Evolutionary conservation across 192 early-diverging fungal genomes (phyloP).

Genomic region (Linnemannia exigua): DNA sequence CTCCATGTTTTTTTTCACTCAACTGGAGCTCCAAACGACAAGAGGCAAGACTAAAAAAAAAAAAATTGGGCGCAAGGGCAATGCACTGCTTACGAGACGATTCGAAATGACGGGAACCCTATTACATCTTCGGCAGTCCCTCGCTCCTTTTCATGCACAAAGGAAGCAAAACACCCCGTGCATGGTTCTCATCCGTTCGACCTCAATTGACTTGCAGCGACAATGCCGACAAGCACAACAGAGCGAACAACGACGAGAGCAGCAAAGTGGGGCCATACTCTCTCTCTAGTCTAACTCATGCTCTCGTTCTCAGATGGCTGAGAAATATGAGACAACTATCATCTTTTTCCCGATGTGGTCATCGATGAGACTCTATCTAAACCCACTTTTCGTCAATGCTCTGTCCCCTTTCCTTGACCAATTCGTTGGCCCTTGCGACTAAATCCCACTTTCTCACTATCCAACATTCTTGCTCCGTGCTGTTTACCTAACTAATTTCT

Average conservation of each 20-base stretch:
- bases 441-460: not conserved
- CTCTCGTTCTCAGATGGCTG: not conserved
- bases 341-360: not conserved
- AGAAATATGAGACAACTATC: not conserved
- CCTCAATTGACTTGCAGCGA: not conserved
- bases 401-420: not conserved
- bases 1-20: not conserved
- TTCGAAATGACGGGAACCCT: not conserved
- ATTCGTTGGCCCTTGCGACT: not conserved
- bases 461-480: not conserved
- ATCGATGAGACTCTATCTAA: not conserved
- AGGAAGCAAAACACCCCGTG: not conserved
- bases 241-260: not conserved
- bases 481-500: not conserved
- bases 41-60: not conserved
- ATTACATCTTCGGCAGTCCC: not conserved
- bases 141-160: not conserved
- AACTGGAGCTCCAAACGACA: not conserved
- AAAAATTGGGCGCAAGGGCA: slow-evolving; percentile 7
- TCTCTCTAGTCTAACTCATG: not conserved
- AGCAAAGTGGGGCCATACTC: not conserved
- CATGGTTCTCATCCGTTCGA: not conserved
- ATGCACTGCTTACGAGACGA: not conserved
- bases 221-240: not conserved
- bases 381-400: not conserved